Percentiles rank a stretch among this genome's conserved stretches.
Conservation (phyloP, 495 filamentous ascomycete species). For the Neurospora sp. region DNA sequence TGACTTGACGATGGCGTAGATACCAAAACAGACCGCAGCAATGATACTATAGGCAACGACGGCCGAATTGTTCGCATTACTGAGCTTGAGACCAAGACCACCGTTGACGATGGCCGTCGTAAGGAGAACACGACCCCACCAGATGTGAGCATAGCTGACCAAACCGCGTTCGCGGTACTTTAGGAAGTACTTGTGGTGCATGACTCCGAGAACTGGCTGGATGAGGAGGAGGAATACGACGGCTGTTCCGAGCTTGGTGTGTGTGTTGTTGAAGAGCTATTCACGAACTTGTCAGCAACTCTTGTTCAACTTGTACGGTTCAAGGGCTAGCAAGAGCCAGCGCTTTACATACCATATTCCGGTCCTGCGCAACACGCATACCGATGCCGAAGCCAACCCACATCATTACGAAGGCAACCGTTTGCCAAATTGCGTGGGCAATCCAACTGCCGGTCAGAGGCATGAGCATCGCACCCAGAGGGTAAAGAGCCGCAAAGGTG, state of each 20-base stretch:
- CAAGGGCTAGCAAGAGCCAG: background rate
- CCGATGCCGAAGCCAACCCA: constrained; percentile 56
- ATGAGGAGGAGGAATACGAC: constrained; percentile 47
- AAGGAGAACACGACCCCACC: constrained; percentile 56
- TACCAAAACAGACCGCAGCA: constrained; percentile 40
- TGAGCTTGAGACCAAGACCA: constrained; percentile 53
- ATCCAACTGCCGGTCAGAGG: constrained; percentile 38
- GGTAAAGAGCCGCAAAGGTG: constrained; percentile 46
- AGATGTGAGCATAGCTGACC: constrained; percentile 55
- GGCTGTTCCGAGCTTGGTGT: constrained; percentile 48
- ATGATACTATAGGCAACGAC: constrained; percentile 52
- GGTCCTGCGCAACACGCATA: constrained; percentile 34
- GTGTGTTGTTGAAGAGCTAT: constrained; percentile 32
- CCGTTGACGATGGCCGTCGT: constrained; percentile 61
- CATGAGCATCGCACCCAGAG: constrained; percentile 47
- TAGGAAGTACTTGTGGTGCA: constrained; percentile 52
- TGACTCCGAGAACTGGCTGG: constrained; percentile 53
- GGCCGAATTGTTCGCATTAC: constrained; percentile 30
- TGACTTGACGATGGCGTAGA: constrained; percentile 28
- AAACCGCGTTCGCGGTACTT: constrained; percentile 38
- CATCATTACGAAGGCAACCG: constrained; percentile 43
- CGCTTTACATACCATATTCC: constrained; percentile 25
- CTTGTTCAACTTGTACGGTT: background rate
- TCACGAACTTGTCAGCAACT: constrained; percentile 1
- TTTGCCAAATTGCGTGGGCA: constrained; percentile 51